Conservation (phyloP, 1,284 basidiomycete genomes). For the Melampsora americana region DNA sequence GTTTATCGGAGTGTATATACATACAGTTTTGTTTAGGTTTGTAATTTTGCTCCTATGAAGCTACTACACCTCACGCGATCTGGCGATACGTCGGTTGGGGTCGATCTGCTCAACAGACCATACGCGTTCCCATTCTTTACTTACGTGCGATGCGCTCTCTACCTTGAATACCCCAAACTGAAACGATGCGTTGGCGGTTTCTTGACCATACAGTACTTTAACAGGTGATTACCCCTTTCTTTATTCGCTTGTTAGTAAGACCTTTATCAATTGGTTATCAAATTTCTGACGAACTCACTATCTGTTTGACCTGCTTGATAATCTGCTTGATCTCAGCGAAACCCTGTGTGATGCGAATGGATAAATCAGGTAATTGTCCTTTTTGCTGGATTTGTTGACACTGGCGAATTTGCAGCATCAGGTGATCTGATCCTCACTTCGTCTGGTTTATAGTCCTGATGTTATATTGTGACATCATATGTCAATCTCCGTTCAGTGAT, state of each 20-base stretch:
- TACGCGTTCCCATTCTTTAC: too few species aligned
- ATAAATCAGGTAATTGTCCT: slow-evolving; percentile 4
- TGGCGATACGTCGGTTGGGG: too few species aligned
- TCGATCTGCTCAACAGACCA: neutral
- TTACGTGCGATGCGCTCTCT: too few species aligned
- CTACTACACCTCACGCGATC: too few species aligned
- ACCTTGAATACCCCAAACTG: too few species aligned
- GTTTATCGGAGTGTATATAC: slow-evolving; percentile 29
- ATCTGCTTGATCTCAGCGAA: slow-evolving; percentile 1
- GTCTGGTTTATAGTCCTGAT: slow-evolving; percentile 14
- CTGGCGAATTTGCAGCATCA: neutral
- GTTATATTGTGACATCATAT: slow-evolving; percentile 28
- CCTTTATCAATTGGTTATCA: too few species aligned
- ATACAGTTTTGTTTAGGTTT: slow-evolving; percentile 24
- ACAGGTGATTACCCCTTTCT: slow-evolving; percentile 2
- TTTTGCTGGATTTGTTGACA: neutral
- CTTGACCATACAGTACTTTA: slow-evolving; percentile 13
- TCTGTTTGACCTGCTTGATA: neutral
- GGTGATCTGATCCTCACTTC: neutral
- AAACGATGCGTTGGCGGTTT: too few species aligned
- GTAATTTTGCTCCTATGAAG: too few species aligned
- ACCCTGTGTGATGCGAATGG: slow-evolving; percentile 38
- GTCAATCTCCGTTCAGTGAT: slow-evolving; percentile 27
- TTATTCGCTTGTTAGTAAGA: neutral
- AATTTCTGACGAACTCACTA: too few species aligned